A percentile compares a stretch with the other conserved stretches of the same genome.
These are phyloP conservation scores for Coemansia sp. DNA, from an alignment of 371 early-diverging fungal species.

Conservation along the genomic window DNA sequence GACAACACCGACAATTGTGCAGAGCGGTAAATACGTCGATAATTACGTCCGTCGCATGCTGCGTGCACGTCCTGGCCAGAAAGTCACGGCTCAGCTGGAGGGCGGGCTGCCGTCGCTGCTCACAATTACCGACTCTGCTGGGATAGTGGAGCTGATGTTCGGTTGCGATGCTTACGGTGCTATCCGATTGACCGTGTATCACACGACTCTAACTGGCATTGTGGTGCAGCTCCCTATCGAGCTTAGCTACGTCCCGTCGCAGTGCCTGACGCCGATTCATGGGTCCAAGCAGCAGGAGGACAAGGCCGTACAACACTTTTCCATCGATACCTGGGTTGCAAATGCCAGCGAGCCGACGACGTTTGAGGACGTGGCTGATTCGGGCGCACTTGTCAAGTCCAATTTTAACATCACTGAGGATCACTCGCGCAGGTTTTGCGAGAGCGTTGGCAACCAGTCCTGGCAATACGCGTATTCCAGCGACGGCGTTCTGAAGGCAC, in stretches of 20 bases:
- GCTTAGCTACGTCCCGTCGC: slow-evolving; percentile 77
- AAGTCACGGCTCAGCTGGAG: slow-evolving; percentile 59
- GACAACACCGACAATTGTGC: slow-evolving; percentile 16
- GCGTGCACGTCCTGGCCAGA: slow-evolving; percentile 64
- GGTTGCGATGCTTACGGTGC: background rate
- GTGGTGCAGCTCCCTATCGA: slow-evolving; percentile 65
- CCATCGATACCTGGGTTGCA: slow-evolving; percentile 66
- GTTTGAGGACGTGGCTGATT: background rate
- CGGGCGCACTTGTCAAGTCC: background rate
- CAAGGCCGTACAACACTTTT: slow-evolving; percentile 50
- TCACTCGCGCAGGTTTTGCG: slow-evolving; percentile 67
- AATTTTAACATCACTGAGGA: slow-evolving; percentile 5
- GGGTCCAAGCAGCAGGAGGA: slow-evolving; percentile 4
- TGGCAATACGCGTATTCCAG: slow-evolving; percentile 59
- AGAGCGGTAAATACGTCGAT: slow-evolving; percentile 72
- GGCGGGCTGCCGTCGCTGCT: background rate
- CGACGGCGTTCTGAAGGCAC: slow-evolving; percentile 55
- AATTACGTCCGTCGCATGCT: slow-evolving; percentile 59
- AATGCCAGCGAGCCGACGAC: slow-evolving; percentile 15
- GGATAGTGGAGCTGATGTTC: background rate
- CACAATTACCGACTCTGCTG: background rate
- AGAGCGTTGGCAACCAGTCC: slow-evolving; percentile 85
- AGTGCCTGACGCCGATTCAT: slow-evolving; percentile 82
- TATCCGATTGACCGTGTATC: slow-evolving; percentile 13
- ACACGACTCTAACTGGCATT: slow-evolving; percentile 11